Base-by-base conservation (phyloP, 2,329 filamentous ascomycete genomes). In the Dactylellina cionopaga region DNA sequence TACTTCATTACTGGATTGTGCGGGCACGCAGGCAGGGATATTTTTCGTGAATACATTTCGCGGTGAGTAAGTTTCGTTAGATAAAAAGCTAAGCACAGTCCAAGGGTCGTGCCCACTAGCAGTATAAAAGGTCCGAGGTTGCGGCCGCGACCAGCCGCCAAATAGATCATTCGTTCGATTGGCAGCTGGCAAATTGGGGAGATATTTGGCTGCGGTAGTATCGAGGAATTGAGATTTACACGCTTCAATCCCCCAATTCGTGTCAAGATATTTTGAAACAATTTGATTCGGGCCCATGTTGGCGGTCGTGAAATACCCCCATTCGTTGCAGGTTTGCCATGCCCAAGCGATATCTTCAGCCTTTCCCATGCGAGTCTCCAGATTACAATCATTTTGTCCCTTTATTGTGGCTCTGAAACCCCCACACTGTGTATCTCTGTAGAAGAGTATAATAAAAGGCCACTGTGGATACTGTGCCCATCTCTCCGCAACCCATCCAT, bases 21-120 rank as follows among this genome's bases (percentile, higher is more conserved):
- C 74, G 19, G 79, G 77, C 6, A 81, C 81, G 64, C 84, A 86
- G 15, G 76, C 75, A 0, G 84, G 84, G 13, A 83, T 79, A 0
- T 81, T 75, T 2, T 80, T 80, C 0, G 82, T 81, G 5, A 81
- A 74, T 0, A 73, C 74, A 13, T 83, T 76, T 2, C 75, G 5
- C 10, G 83, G 83, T 2, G 82, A 81, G 39, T 80, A 81, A 0
- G 74, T 58, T 65, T 84, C 81, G 0, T 75, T 78, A 1, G 81
- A 82, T 19, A 51, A 24, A 0, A 81, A 80, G 0, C 81, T 82
- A 1, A 85, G 77, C 0, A 83, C 81, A 17, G 82, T 79, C 84
- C 84, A 86, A 2, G 84, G 84, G 64, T 86, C 84, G 73, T 82
- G 84, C 60, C 85, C 81, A 3, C 84, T 83, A 22, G 80, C 82